phyloP scores from a whole-genome alignment of 177 flowering plant genomes.

The Vitis hybrid region DNA sequence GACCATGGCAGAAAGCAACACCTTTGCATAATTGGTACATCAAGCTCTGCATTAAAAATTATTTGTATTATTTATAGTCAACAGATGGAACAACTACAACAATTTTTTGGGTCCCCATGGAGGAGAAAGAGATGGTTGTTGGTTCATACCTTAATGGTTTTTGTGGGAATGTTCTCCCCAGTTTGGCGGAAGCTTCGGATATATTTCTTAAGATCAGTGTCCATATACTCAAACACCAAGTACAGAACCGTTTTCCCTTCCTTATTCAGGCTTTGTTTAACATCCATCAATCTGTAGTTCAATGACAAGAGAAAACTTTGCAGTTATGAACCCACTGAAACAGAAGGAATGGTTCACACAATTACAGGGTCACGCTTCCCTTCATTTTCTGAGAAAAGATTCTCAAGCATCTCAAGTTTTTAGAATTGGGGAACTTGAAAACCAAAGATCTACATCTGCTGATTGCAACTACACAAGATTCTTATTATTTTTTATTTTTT shows the following conservation, averaged over 20 bases:
- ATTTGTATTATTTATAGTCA: neutral
- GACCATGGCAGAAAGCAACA: conserved; percentile 87
- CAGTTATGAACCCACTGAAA: neutral
- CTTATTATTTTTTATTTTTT: too few relatives aligned
- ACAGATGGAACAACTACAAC: neutral
- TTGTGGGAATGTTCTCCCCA: conserved; percentile 47
- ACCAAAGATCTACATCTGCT: too few relatives aligned
- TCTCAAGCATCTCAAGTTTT: too few relatives aligned
- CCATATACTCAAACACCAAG: conserved; percentile 95
- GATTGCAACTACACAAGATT: too few relatives aligned
- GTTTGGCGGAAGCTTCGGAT: conserved; percentile 63
- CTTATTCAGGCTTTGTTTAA: conserved; percentile 87
- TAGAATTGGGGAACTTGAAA: too few relatives aligned
- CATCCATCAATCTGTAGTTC: conserved; percentile 62
- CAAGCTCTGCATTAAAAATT: conserved; percentile 45
- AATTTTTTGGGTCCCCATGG: too few relatives aligned
- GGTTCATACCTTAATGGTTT: conserved; percentile 49
- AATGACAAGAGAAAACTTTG: neutral
- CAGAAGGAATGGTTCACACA: neutral
- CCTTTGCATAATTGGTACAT: conserved; percentile 98
- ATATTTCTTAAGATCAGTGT: conserved; percentile 88
- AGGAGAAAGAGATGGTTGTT: neutral
- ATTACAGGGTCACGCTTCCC: too few relatives aligned
- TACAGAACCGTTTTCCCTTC: conserved; percentile 90
- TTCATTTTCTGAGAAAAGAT: too few relatives aligned